Base-by-base conservation (phyloP, 805 yeast species). In the Lachancea sp. region DNA sequence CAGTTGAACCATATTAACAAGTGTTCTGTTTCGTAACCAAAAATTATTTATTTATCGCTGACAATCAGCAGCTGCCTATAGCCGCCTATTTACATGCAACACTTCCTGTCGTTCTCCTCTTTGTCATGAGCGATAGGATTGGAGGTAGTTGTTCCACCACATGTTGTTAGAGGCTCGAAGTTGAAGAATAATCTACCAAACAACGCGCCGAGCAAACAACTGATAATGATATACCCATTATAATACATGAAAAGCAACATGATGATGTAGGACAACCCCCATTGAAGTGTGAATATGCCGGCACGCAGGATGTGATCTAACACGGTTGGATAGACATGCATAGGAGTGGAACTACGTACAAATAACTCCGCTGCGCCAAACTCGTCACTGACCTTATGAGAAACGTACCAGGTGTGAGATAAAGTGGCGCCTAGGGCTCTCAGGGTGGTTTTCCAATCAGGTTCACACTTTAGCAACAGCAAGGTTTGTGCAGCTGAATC, bases 191-290 rank as follows among this genome's bases (percentile, higher is more conserved):
- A 52, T 55, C 73, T 72, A 1, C 84, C 85, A 39, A 78, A 52
- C 21, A 77, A 59, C 2, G 80, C 81, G 6, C 84, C 85, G 25
- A 79, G 56, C 37, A 78, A 68, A 59, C 82, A 78, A 8, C 78
- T 70, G 43, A 80, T 75, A 44, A 78, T 73, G 28, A 80, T 68
- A 54, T 78, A 80, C 12, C 86, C 86, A 52, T 80, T 80, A 65
- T 77, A 80, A 65, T 80, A 79, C 87, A 81, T 80, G 65, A 79
- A 80, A 50, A 81, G 62, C 65, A 81, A 69, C 83, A 80, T 81
- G 52, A 80, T 73, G 37, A 80, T 58, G 58, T 80, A 80, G 3
- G 80, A 73, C 12, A 74, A 68, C 2, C 80, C 80, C 76, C 82
- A 77, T 55, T 79, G 80, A 20, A 76, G 52, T 1, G 77, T 71